A percentile compares a stretch with the other conserved stretches of the same genome.
phyloP scores from a whole-genome alignment of 352 stramenopile species.

The Phytophthora meadii region DNA sequence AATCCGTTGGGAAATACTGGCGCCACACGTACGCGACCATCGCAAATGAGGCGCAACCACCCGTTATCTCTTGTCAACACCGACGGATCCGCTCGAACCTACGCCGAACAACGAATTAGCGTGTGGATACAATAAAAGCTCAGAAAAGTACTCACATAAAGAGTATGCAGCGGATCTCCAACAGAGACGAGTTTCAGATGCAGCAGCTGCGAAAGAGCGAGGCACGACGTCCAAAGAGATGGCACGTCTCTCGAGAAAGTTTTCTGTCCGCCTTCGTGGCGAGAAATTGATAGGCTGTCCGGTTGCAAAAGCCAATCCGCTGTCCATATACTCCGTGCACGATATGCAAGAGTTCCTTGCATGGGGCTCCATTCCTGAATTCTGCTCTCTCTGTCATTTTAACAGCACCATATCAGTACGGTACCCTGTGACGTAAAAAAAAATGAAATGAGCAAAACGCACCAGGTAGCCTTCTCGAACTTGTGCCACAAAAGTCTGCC shows the following conservation, averaged over 20 bases:
- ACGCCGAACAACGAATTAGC: not conserved
- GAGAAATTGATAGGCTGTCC: conserved; percentile 14
- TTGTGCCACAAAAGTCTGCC: conserved; percentile 36
- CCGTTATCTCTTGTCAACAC: conserved; percentile 27
- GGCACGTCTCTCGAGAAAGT: conserved; percentile 4
- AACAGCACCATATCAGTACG: not conserved
- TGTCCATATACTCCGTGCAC: conserved; percentile 14
- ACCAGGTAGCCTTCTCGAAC: conserved; percentile 38
- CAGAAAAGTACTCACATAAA: conserved; percentile 28
- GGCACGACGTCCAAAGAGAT: conserved; percentile 36
- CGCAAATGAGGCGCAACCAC: conserved; percentile 49
- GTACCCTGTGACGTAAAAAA: too few species aligned
- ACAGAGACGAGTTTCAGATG: conserved; percentile 26
- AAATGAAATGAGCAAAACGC: conserved; percentile 1
- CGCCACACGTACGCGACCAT: conserved; percentile 33
- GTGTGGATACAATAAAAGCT: not conserved
- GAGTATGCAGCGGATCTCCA: conserved; percentile 30
- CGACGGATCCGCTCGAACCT: conserved; percentile 39
- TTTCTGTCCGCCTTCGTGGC: not conserved
- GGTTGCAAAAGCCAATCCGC: conserved; percentile 33
- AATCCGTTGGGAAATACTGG: conserved; percentile 29
- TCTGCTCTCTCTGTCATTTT: conserved; percentile 26
- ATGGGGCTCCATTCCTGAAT: conserved; percentile 12
- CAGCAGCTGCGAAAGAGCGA: conserved; percentile 41
- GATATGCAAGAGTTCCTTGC: too few species aligned